phyloP scores from a whole-genome alignment of 2,329 filamentous ascomycete species.

The Penicillium sp. region DNA sequence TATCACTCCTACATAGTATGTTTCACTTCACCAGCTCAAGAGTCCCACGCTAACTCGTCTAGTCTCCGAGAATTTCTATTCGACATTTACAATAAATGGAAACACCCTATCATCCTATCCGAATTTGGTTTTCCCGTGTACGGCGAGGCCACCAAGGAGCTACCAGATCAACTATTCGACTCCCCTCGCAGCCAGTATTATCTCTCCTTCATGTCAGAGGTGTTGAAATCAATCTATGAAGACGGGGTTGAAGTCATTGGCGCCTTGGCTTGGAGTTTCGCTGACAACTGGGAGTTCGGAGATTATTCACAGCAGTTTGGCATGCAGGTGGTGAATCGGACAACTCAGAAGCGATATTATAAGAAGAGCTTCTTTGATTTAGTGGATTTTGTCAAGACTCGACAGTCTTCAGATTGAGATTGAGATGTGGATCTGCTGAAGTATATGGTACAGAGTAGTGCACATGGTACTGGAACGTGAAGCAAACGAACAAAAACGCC shows the following conservation, averaged over 20 bases:
- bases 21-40: background rate
- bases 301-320: conserved; percentile 53
- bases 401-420: conserved; percentile 2
- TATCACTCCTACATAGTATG: conserved; percentile 48
- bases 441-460: background rate
- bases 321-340: conserved; percentile 57
- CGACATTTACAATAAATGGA: conserved; percentile 62
- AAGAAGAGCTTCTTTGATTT: conserved; percentile 62
- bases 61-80: conserved; percentile 50
- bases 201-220: conserved; percentile 54
- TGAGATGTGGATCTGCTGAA: background rate
- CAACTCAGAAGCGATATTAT: conserved; percentile 51
- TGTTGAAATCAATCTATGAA: conserved; percentile 56
- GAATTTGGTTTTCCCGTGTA: conserved; percentile 61
- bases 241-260: conserved; percentile 58
- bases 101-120: conserved; percentile 46
- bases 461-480: background rate
- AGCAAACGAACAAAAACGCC: too few relatives aligned
- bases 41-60: background rate
- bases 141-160: conserved; percentile 45
- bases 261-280: conserved; percentile 54
- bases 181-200: conserved; percentile 57
- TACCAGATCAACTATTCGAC: conserved; percentile 56
- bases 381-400: conserved; percentile 50
- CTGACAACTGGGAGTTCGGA: conserved; percentile 60